These are phyloP conservation scores for Penicillium verhagenii DNA, from an alignment of 495 filamentous ascomycete species.

Conservation along the genomic window DNA sequence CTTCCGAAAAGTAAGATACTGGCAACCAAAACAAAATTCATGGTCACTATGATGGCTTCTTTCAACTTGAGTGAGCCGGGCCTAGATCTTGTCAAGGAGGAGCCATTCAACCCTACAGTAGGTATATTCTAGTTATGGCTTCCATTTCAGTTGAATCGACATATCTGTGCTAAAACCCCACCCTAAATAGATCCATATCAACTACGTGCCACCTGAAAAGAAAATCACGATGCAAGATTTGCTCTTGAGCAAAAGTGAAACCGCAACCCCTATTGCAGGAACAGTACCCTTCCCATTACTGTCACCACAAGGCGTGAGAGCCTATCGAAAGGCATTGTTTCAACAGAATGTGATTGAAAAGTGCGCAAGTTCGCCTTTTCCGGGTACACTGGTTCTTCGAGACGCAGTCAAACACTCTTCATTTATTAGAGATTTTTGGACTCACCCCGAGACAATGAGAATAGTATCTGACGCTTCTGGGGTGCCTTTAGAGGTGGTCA, in stretches of 20 bases:
- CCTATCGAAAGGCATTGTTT: slow-evolving; percentile 24
- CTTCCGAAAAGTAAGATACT: background rate
- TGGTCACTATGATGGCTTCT: background rate
- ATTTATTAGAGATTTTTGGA: slow-evolving; percentile 33
- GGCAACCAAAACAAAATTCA: background rate
- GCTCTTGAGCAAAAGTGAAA: slow-evolving; percentile 8
- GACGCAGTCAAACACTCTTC: slow-evolving; percentile 25
- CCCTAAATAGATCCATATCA: slow-evolving; percentile 17
- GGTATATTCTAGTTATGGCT: background rate
- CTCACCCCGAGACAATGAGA: slow-evolving; percentile 26
- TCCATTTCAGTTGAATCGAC: background rate
- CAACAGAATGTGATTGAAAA: slow-evolving; percentile 13
- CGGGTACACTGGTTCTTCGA: slow-evolving; percentile 29
- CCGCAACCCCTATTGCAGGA: slow-evolving; percentile 18
- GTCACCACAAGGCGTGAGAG: slow-evolving; percentile 16
- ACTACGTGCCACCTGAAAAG: slow-evolving; percentile 16
- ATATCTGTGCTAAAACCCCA: background rate
- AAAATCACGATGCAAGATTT: slow-evolving; percentile 20
- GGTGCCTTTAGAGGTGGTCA: slow-evolving; percentile 25
- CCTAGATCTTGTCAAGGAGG: background rate
- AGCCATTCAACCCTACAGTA: background rate
- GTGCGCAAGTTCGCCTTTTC: slow-evolving; percentile 16
- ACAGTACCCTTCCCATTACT: slow-evolving; percentile 22
- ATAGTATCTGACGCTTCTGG: slow-evolving; percentile 27
- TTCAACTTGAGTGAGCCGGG: background rate